Percentiles rank a stretch among this genome's conserved stretches.
Conservation (phyloP, 768 basidiomycete species). For the Termitomyces heimii region DNA sequence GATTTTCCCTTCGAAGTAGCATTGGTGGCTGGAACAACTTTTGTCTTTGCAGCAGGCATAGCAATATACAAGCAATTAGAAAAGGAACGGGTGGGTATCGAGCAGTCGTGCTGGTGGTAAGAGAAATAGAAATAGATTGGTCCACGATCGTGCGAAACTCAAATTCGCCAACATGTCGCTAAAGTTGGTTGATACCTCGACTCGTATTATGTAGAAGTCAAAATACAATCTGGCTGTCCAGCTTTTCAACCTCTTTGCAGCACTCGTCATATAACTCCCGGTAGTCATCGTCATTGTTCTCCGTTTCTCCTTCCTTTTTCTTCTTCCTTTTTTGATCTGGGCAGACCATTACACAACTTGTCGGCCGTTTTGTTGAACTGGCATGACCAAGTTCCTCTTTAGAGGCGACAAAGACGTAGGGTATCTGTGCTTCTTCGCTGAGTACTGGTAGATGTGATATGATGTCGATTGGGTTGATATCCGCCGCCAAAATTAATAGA, state of each 20-base stretch:
- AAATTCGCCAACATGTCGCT: conserved; percentile 7
- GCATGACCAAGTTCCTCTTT: conserved; percentile 96
- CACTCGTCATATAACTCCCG: conserved; percentile 84
- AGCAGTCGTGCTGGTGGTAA: conserved; percentile 11
- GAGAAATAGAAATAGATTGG: conserved; percentile 11
- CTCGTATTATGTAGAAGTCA: conserved; percentile 23
- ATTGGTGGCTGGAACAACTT: conserved; percentile 35
- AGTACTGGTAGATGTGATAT: conserved; percentile 94
- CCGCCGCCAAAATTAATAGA: conserved; percentile 87
- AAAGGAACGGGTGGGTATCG: conserved; percentile 17
- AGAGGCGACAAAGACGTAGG: conserved; percentile 84
- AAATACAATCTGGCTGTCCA: conserved; percentile 68
- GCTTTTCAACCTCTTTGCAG: conserved; percentile 75
- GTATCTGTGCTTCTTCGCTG: conserved; percentile 89
- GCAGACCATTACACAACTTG: conserved; percentile 95
- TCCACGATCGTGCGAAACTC: conserved; percentile 19
- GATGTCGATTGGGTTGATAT: conserved; percentile 98
- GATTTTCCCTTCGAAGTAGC: conserved; percentile 35
- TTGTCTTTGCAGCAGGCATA: conserved; percentile 52
- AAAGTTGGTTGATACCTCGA: neutral
- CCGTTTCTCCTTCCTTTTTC: conserved; percentile 52
- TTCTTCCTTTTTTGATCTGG: conserved; percentile 75
- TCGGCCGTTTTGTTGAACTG: conserved; percentile 95
- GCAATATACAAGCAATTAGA: conserved; percentile 15
- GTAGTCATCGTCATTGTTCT: conserved; percentile 78